Percentiles rank a stretch among this genome's conserved stretches.
These are phyloP conservation scores for Starmerella stellata DNA, from an alignment of 805 yeast genomes.

Conservation along the genomic window DNA sequence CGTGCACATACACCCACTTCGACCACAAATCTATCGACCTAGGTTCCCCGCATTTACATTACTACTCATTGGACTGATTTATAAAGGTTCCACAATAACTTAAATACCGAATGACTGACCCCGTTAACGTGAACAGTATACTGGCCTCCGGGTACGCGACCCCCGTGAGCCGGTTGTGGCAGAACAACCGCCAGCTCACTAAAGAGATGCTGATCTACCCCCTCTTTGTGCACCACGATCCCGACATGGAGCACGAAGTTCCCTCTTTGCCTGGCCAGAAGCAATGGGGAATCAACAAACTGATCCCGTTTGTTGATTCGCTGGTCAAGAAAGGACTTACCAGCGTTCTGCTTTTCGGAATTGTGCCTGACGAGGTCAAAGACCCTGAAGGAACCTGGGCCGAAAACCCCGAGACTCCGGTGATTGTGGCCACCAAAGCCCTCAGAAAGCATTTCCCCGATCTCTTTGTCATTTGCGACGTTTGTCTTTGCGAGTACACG, in stretches of 20 bases:
- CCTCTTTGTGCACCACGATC: constrained; percentile 60
- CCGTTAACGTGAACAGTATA: constrained; percentile 42
- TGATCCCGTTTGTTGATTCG: constrained; percentile 49
- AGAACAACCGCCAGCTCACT: constrained; percentile 59
- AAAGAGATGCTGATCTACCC: constrained; percentile 90
- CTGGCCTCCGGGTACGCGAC: constrained; percentile 91
- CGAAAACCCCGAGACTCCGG: constrained; percentile 93
- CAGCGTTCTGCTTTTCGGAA: constrained; percentile 84
- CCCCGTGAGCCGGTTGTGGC: constrained; percentile 82
- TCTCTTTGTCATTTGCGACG: constrained; percentile 79
- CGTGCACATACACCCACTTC: too few relatives aligned
- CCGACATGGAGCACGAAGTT: constrained; percentile 60
- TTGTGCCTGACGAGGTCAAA: constrained; percentile 52
- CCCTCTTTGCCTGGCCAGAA: constrained; percentile 74
- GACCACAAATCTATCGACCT: too few relatives aligned
- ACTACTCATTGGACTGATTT: too few relatives aligned
- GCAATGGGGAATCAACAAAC: constrained; percentile 65
- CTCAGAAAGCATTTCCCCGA: constrained; percentile 55
- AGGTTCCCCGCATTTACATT: too few relatives aligned
- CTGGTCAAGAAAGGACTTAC: constrained; percentile 66
- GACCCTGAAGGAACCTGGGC: constrained; percentile 77
- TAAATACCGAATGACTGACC: too few relatives aligned
- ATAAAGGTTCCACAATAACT: too few relatives aligned
- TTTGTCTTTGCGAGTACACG: constrained; percentile 91
- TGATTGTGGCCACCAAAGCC: constrained; percentile 55